phyloP scores from a whole-genome alignment of 345 rosid genomes.

The Pistacia atlantica region DNA sequence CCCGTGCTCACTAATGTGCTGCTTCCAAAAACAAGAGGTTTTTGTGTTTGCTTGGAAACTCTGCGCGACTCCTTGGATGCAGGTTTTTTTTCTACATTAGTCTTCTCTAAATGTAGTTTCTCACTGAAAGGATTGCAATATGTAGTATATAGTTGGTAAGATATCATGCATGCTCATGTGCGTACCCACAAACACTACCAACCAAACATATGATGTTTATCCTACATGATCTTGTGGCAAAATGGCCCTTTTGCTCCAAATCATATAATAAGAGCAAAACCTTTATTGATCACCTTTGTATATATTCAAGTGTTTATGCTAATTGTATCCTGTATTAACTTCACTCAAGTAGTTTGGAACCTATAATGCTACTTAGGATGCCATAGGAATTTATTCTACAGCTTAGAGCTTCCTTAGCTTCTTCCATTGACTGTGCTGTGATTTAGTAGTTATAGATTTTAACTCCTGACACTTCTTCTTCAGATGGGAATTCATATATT shows the following conservation, averaged over 20 bases:
- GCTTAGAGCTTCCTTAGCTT: no score
- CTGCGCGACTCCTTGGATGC: conserved; percentile 65
- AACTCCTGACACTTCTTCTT: not conserved
- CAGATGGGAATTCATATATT: not conserved
- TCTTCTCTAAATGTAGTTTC: not conserved
- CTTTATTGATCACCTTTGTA: not conserved
- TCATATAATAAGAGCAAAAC: not conserved
- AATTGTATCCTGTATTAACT: not conserved
- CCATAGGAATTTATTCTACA: not conserved
- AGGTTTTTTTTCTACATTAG: conserved; percentile 41
- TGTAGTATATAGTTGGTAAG: not conserved
- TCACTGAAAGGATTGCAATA: not conserved
- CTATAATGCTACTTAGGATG: not conserved
- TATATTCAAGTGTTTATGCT: not conserved
- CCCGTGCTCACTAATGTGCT: conserved; percentile 70
- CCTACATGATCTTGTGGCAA: not conserved
- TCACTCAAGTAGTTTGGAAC: not conserved
- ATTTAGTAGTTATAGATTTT: no score
- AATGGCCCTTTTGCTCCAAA: not conserved
- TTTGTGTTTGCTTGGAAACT: conserved; percentile 65
- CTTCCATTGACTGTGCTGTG: no score
- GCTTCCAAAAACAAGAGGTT: conserved; percentile 77
- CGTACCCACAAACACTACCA: not conserved
- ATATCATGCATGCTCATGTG: not conserved
- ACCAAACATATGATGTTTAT: not conserved